Conservation (phyloP, 805 yeast species). For the Kodamaea jinghongensis region DNA sequence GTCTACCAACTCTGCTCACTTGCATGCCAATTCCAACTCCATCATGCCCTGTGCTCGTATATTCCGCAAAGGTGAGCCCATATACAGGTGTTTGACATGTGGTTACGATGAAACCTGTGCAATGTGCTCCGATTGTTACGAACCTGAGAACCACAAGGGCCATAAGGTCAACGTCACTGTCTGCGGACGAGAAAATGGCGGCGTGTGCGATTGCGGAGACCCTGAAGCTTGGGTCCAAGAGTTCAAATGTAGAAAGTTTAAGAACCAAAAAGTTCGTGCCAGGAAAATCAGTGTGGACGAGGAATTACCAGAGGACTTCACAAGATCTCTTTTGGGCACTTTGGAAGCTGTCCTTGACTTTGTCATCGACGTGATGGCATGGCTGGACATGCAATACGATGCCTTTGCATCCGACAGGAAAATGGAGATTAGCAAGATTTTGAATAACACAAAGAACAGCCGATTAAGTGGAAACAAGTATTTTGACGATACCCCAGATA, state of each 20-base stretch:
- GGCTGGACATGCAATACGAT: conserved; percentile 41
- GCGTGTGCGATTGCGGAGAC: conserved; percentile 89
- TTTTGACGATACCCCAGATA: conserved; percentile 42
- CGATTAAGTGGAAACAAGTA: conserved; percentile 13
- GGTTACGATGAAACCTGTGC: conserved; percentile 84
- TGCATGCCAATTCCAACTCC: conserved; percentile 45
- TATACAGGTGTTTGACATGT: conserved; percentile 72
- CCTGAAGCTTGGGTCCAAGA: conserved; percentile 72
- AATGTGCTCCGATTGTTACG: conserved; percentile 73
- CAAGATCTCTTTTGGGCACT: conserved; percentile 34
- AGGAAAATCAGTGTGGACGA: background rate
- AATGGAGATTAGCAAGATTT: conserved; percentile 27
- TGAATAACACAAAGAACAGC: conserved; percentile 1
- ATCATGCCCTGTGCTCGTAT: conserved; percentile 72
- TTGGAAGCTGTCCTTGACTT: conserved; percentile 54
- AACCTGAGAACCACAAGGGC: conserved; percentile 63
- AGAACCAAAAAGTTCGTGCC: background rate
- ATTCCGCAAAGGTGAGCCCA: conserved; percentile 76
- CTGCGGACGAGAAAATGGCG: conserved; percentile 67
- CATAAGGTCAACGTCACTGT: conserved; percentile 69
- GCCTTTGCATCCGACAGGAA: conserved; percentile 20
- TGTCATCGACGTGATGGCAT: conserved; percentile 58
- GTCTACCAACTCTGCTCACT: conserved; percentile 16
- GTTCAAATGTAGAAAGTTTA: conserved; percentile 44
- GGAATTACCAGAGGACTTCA: conserved; percentile 45